Base-by-base conservation (phyloP, 1,284 basidiomycete species). In the Ganoderma multipileum region DNA sequence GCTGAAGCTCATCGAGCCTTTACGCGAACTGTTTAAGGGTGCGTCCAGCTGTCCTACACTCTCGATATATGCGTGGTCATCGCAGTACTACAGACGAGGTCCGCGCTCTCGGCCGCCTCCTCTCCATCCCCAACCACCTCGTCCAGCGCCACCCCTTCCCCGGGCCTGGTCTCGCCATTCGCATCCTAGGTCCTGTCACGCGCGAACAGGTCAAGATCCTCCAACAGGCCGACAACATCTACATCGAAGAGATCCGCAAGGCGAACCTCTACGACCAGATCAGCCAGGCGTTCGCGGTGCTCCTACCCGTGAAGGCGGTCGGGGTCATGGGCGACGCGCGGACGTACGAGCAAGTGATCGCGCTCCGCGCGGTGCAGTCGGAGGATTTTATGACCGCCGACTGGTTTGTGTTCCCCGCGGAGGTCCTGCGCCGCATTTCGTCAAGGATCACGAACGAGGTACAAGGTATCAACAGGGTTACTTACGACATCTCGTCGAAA, bases 121-220 rank as follows among this genome's bases (percentile, higher is more conserved):
- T 99, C 65, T 87, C 89, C 69, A 99, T 99, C 75, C 97, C 98
- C 38, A 91, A 91, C 5, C 95, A 95, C 72, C 89, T 99, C 55
- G 97, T 99, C 38, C 95, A 96, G 73, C 91, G 98, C 8, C 98
- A 99, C 82, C 98, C 98, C n/a, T 99, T 99, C 91, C 98, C 98
- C 26, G 98, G 97, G 2, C 98, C 98, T 2, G 98, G 97, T 65
- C 91, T 99, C 58, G 97, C 98, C n/a, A 99, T 99, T 79, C 95
- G 98, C 54, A 99, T 99, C 73, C 88, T 99, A 28, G 98, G 98
- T 1, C 93, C 95, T 55, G 95, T 99, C 67, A 98, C 91, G 26
- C 90, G 93, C 61, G 93, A 94, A 52, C 98, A 99, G 83, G 96
- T 99, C 72, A 86, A 89, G 76, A 95, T 98, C 72, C 86, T 98